Conservation (phyloP, 495 filamentous ascomycete genomes). For the Bacidia rubella region DNA sequence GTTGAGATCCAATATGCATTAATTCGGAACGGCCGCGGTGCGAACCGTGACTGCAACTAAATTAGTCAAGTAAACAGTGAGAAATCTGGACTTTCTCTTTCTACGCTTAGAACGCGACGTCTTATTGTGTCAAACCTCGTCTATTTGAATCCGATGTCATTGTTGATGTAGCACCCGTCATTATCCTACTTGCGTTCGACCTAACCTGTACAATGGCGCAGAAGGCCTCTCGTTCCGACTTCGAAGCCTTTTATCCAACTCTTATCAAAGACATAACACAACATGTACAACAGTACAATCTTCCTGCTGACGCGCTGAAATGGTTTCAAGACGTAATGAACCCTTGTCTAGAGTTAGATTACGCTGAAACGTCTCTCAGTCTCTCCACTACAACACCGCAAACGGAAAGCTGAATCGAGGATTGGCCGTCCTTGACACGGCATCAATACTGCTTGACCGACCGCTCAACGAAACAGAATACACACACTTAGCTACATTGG, state of each 20-base stretch:
- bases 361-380: conserved; percentile 33
- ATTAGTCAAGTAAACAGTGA: neutral
- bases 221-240: conserved; percentile 46
- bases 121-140: no score
- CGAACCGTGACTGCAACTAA: neutral
- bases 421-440: conserved; percentile 91
- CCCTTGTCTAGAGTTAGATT: neutral
- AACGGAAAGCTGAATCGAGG: conserved; percentile 98
- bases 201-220: conserved; percentile 1
- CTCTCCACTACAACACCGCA: conserved; percentile 67
- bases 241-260: conserved; percentile 76
- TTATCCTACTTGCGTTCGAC: no score
- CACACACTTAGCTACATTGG: conserved; percentile 36
- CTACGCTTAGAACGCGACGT: neutral
- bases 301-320: conserved; percentile 67
- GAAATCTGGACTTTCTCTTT: neutral
- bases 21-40: neutral
- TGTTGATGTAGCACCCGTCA: no score
- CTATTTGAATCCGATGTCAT: no score
- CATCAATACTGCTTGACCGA: conserved; percentile 59
- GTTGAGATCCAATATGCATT: no score
- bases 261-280: conserved; percentile 63
- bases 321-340: conserved; percentile 70
- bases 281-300: conserved; percentile 62
- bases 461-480: conserved; percentile 26